Evolutionary conservation across 1,284 basidiomycete genomes (phyloP).

Genomic region (Lentinula novae-zelandiae): DNA sequence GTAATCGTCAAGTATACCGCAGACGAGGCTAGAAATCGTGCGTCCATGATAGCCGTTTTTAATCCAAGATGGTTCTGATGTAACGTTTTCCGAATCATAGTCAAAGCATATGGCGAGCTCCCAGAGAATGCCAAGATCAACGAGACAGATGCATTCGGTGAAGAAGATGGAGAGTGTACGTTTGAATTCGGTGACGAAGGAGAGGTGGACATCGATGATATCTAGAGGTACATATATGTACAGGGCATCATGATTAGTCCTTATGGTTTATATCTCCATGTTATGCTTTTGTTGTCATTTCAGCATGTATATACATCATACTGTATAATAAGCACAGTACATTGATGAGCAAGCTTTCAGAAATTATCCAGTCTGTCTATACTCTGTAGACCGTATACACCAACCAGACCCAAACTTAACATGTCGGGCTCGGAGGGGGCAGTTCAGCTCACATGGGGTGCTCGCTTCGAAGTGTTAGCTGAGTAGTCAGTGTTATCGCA

Average conservation of each 20-base stretch:
- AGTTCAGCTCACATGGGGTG: no score
- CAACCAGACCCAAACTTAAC: no score
- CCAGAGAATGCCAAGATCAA: slow-evolving; percentile 99
- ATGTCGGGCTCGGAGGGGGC: no score
- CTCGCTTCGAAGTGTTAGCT: no score
- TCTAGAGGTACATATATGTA: slow-evolving; percentile 35
- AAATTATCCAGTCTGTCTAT: not conserved
- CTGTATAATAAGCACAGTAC: slow-evolving; percentile 3
- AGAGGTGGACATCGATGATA: slow-evolving; percentile 80
- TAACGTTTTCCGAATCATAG: slow-evolving; percentile 28
- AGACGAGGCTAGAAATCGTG: slow-evolving; percentile 86
- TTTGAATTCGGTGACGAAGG: slow-evolving; percentile 89
- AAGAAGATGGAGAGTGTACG: slow-evolving; percentile 86
- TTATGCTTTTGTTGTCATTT: not conserved
- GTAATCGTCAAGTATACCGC: slow-evolving; percentile 99
- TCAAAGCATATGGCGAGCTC: slow-evolving; percentile 97
- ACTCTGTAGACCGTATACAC: no score
- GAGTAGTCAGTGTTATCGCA: no score
- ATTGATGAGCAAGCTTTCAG: not conserved
- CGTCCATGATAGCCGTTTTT: slow-evolving; percentile 25
- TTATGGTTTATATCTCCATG: not conserved
- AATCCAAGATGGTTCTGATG: no score
- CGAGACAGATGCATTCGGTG: slow-evolving; percentile 91
- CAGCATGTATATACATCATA: slow-evolving; percentile 5
- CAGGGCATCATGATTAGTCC: not conserved